Percentiles rank a stretch among this genome's conserved stretches.
Evolutionary conservation across 352 stramenopile genomes (phyloP).

Genomic region (Globisporangium solare): DNA sequence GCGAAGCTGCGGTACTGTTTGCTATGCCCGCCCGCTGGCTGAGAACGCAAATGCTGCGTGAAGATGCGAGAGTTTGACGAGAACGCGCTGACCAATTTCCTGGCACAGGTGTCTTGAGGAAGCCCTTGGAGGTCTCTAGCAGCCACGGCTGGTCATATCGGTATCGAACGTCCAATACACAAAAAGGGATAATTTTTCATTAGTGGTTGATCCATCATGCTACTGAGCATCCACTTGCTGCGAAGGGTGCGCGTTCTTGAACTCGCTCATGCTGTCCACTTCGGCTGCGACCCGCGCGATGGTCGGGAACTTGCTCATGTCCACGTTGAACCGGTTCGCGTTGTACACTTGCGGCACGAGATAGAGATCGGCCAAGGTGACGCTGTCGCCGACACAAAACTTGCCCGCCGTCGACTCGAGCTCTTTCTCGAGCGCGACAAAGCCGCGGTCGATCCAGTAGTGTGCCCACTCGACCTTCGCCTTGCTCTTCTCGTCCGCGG

Average conservation of each 20-base stretch:
- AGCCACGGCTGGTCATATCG: too few relatives aligned
- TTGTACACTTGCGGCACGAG: constrained; percentile 93
- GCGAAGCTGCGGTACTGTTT: too few relatives aligned
- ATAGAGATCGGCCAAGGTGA: constrained; percentile 89
- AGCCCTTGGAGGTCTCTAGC: too few relatives aligned
- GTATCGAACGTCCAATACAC: too few relatives aligned
- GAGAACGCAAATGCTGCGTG: too few relatives aligned
- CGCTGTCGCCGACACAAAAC: constrained; percentile 71
- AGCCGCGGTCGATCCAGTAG: constrained; percentile 80
- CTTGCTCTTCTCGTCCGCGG: constrained; percentile 42
- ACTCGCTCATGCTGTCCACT: constrained; percentile 70
- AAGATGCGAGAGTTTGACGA: too few relatives aligned
- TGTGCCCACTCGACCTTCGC: constrained; percentile 52
- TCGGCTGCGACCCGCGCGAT: constrained; percentile 73
- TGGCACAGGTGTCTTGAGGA: too few relatives aligned
- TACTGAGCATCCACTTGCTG: constrained; percentile 67
- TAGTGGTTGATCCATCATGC: too few relatives aligned
- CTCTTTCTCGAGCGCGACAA: constrained; percentile 76
- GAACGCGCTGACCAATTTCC: too few relatives aligned
- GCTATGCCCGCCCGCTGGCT: too few relatives aligned
- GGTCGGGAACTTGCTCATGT: constrained; percentile 86
- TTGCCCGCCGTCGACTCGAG: constrained; percentile 42
- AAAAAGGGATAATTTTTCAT: too few relatives aligned
- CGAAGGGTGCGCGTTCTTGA: constrained; percentile 77
- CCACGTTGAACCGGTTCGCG: constrained; percentile 82